Percentiles rank a stretch among this genome's conserved stretches.
Evolutionary conservation across 2,329 filamentous ascomycete genomes (phyloP).

Genomic region (Botrytis sinoallii): DNA sequence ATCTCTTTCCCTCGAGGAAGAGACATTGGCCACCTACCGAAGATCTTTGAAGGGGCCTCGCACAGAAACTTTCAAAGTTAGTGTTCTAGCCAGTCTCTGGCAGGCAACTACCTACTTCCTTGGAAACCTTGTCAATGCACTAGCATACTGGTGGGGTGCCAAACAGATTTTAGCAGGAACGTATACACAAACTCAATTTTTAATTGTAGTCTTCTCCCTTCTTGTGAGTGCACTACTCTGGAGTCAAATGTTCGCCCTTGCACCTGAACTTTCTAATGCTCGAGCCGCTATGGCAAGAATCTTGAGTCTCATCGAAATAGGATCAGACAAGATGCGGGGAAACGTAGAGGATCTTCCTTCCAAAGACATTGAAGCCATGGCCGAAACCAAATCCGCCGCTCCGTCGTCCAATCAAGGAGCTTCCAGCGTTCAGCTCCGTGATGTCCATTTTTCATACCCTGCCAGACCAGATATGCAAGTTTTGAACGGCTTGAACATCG

Average conservation of each 20-base stretch:
- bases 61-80: conserved; percentile 51
- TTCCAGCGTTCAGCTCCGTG: conserved; percentile 49
- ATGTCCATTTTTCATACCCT: conserved; percentile 65
- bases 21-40: conserved; percentile 53
- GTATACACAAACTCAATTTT: conserved; percentile 64
- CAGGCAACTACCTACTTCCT: conserved; percentile 57
- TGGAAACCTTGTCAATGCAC: conserved; percentile 66
- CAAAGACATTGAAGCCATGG: conserved; percentile 43
- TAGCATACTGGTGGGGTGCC: conserved; percentile 78
- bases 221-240: conserved; percentile 70
- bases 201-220: conserved; percentile 69
- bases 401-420: not conserved
- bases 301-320: conserved; percentile 48
- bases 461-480: conserved; percentile 57
- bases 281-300: conserved; percentile 59
- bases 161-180: conserved; percentile 65
- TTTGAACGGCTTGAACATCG: conserved; percentile 54
- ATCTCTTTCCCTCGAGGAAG: conserved; percentile 53
- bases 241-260: conserved; percentile 71
- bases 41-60: conserved; percentile 51
- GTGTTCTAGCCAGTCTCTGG: conserved; percentile 44
- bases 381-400: conserved; percentile 29
- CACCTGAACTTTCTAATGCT: conserved; percentile 68
- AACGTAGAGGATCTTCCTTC: conserved; percentile 15
- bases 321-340: conserved; percentile 33